phyloP scores from a whole-genome alignment of 1,139 yeast genomes.

The Lodderomyces margitis region DNA sequence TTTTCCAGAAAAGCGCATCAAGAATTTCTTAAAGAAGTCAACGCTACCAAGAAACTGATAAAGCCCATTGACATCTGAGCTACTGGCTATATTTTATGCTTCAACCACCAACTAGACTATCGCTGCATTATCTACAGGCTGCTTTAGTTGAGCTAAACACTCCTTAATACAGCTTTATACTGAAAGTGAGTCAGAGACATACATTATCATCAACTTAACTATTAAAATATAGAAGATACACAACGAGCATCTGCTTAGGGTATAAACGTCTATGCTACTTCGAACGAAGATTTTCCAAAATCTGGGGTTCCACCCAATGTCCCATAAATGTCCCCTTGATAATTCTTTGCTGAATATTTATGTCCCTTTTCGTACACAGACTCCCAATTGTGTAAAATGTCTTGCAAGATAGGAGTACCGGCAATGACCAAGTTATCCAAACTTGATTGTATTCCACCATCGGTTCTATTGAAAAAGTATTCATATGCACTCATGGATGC shows the following conservation, averaged over 20 bases:
- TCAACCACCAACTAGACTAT: no score
- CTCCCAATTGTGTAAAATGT: constrained; percentile 55
- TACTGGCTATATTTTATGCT: no score
- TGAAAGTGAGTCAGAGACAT: no score
- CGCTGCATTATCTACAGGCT: no score
- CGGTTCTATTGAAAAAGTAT: constrained; percentile 49
- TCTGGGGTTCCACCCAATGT: constrained; percentile 44
- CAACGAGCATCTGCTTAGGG: not conserved
- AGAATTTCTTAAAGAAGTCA: no score
- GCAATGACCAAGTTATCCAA: constrained; percentile 53
- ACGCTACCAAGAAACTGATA: no score
- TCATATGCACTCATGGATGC: constrained; percentile 45
- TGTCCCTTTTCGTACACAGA: constrained; percentile 35
- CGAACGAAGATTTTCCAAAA: constrained; percentile 24
- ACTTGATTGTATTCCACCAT: constrained; percentile 54
- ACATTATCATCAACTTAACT: no score
- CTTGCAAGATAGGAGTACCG: constrained; percentile 55
- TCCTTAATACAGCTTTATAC: no score
- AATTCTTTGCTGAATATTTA: constrained; percentile 46
- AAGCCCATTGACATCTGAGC: no score
- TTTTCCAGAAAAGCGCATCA: no score
- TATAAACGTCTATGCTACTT: constrained; percentile 16
- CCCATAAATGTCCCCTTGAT: constrained; percentile 59
- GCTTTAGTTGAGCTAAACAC: no score
- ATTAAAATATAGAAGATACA: no score